Conservation (phyloP, 2,329 filamentous ascomycete genomes). For the Cytospora mali region DNA sequence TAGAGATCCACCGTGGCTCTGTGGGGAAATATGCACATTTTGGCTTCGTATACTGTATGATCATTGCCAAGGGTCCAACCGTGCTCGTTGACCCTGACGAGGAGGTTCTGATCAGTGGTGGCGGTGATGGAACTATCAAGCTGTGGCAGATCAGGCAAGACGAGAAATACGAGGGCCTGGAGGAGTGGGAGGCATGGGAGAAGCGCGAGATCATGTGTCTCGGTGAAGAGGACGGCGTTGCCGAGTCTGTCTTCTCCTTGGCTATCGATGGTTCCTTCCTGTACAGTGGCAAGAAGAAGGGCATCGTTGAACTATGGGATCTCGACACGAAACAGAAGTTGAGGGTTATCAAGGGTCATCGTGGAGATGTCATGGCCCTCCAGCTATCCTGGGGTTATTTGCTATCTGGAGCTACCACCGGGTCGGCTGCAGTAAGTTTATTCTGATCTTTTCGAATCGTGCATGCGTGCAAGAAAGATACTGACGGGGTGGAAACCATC, state of each 20-base stretch:
- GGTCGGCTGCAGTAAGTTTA: constrained; percentile 73
- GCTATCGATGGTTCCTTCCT: constrained; percentile 88
- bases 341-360: constrained; percentile 79
- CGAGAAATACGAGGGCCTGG: constrained; percentile 62
- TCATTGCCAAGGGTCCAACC: constrained; percentile 72
- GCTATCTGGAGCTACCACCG: constrained; percentile 87
- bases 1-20: constrained; percentile 81
- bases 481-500: constrained; percentile 8
- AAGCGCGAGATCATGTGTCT: constrained; percentile 58
- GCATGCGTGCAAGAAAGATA: constrained; percentile 25
- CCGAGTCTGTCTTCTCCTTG: constrained; percentile 71
- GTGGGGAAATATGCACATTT: constrained; percentile 90
- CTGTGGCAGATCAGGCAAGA: constrained; percentile 72
- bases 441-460: not conserved
- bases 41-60: constrained; percentile 96
- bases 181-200: constrained; percentile 46
- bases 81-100: constrained; percentile 70
- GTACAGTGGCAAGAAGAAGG: constrained; percentile 85
- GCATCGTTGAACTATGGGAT: constrained; percentile 94
- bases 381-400: constrained; percentile 83
- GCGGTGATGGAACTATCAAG: constrained; percentile 92
- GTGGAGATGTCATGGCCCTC: constrained; percentile 81
- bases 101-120: constrained; percentile 86
- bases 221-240: constrained; percentile 57
- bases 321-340: constrained; percentile 90